These are phyloP conservation scores for Tilletia walkeri DNA, from an alignment of 1,284 basidiomycete species.

Conservation along the genomic window DNA sequence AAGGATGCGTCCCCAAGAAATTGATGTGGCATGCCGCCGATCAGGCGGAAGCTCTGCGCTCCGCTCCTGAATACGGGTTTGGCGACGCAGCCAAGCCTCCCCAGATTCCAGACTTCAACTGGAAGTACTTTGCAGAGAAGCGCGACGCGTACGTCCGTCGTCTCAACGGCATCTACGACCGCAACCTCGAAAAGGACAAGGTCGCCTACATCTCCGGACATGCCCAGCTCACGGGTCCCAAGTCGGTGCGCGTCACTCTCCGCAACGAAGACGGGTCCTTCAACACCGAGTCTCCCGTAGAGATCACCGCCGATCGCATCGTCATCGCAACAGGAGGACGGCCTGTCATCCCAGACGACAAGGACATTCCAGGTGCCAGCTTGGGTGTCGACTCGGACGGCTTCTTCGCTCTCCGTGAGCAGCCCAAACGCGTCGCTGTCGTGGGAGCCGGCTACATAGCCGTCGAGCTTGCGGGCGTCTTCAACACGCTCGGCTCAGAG, in stretches of 20 bases:
- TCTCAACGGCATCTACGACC: slow-evolving; percentile 82
- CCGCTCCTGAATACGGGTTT: slow-evolving; percentile 76
- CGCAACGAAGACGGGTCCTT: slow-evolving; percentile 60
- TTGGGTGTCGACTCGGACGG: slow-evolving; percentile 91
- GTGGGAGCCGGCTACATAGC: slow-evolving; percentile 97
- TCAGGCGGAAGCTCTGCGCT: slow-evolving; percentile 71
- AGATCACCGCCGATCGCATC: slow-evolving; percentile 46
- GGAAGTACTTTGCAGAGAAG: slow-evolving; percentile 85
- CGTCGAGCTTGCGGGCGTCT: slow-evolving; percentile 66
- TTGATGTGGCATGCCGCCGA: slow-evolving; percentile 99
- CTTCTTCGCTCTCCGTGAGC: slow-evolving; percentile 86
- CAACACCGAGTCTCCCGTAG: slow-evolving; percentile 40
- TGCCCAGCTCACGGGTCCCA: slow-evolving; percentile 59
- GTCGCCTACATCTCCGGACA: slow-evolving; percentile 84
- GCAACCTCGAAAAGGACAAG: slow-evolving; percentile 79
- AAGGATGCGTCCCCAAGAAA: slow-evolving; percentile 60
- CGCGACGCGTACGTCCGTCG: slow-evolving; percentile 90
- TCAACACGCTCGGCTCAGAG: slow-evolving; percentile 61
- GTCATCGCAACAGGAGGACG: slow-evolving; percentile 78
- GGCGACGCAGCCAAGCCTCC: slow-evolving; percentile 23
- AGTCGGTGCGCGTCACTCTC: slow-evolving; percentile 49
- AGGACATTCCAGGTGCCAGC: slow-evolving; percentile 80
- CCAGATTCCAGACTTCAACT: slow-evolving; percentile 68
- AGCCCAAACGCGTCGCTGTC: slow-evolving; percentile 88
- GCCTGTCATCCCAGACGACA: slow-evolving; percentile 76